These are phyloP conservation scores for Boletus patriciae DNA, from an alignment of 768 basidiomycete species.

Conservation along the genomic window DNA sequence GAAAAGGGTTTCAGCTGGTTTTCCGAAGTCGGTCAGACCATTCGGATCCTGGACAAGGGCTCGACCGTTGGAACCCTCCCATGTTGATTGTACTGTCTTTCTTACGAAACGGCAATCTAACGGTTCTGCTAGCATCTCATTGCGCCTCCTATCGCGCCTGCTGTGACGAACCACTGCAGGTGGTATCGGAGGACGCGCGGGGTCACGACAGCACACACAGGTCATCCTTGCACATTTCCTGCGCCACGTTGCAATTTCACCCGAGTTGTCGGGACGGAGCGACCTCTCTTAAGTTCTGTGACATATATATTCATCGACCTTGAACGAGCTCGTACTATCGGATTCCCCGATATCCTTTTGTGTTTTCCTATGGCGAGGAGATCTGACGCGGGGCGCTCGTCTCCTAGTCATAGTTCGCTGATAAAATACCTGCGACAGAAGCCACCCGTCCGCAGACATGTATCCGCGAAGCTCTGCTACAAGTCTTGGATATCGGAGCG, in stretches of 20 bases:
- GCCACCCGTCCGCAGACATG: too few relatives aligned
- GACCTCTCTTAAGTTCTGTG: not conserved
- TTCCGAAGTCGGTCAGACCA: conserved; percentile 57
- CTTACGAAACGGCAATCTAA: not conserved
- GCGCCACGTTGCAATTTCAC: not conserved
- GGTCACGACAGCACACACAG: not conserved
- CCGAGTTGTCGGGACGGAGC: not conserved
- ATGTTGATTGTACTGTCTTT: conserved; percentile 30
- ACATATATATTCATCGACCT: not conserved
- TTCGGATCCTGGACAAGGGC: conserved; percentile 57
- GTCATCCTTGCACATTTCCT: not conserved
- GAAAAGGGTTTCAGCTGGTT: conserved; percentile 78
- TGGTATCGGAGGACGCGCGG: not conserved
- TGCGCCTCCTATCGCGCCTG: too few relatives aligned
- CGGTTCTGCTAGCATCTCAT: too few relatives aligned
- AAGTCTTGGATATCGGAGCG: too few relatives aligned
- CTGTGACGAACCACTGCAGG: not conserved
- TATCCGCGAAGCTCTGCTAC: too few relatives aligned
- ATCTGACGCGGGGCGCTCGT: too few relatives aligned
- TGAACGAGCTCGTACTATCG: not conserved
- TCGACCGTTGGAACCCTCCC: conserved; percentile 52
- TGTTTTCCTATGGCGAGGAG: too few relatives aligned
- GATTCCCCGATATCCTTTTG: not conserved
- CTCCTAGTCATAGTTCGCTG: too few relatives aligned
- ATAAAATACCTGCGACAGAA: too few relatives aligned